Evolutionary conservation across 257 asterid species (phyloP).

Genomic region (Solanum chilense): DNA sequence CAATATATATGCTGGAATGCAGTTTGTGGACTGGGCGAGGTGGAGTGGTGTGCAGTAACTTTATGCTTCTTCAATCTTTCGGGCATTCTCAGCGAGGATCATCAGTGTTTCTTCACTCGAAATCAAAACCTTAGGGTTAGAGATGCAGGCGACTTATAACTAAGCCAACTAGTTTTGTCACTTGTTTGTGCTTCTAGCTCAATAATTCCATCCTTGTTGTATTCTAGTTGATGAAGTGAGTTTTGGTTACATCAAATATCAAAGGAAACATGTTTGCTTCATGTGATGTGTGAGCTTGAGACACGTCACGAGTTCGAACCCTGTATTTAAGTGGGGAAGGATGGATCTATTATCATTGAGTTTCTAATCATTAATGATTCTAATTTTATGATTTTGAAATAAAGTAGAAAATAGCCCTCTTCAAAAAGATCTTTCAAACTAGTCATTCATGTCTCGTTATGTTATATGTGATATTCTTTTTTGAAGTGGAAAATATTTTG

Average conservation of each 20-base stretch:
- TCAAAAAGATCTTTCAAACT: not conserved
- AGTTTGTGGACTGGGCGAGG: constrained; percentile 97
- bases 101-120: not conserved
- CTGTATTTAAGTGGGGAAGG: not conserved
- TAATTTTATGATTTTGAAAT: not conserved
- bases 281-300: not conserved
- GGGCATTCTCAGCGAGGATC: not conserved
- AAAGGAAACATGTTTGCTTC: not conserved
- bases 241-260: not conserved
- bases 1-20: constrained; percentile 94
- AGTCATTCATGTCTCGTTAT: not conserved
- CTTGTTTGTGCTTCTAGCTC: not conserved
- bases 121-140: not conserved
- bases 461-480: not conserved
- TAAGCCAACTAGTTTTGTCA: not conserved
- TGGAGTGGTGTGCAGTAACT: constrained; percentile 70
- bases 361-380: not conserved
- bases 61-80: not conserved
- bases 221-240: not conserved
- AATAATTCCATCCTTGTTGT: not conserved
- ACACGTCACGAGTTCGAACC: not conserved
- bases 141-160: not conserved
- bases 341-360: not conserved
- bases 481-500: not conserved
- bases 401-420: not conserved